phyloP scores from a whole-genome alignment of 257 asterid genomes.

The Cynanchum wilfordii region DNA sequence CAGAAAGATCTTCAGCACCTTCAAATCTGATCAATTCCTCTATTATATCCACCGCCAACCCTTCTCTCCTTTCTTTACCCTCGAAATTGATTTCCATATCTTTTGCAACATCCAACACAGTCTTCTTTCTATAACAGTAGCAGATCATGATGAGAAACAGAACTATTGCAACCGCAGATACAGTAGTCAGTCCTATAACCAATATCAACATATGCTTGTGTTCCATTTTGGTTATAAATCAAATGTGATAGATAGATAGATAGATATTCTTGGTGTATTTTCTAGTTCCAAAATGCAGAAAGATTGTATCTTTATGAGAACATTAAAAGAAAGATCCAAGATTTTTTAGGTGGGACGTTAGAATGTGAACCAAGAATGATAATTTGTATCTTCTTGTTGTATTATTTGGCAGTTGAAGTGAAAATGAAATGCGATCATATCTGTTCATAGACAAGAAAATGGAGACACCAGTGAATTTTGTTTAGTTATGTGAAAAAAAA shows the following conservation, averaged over 20 bases:
- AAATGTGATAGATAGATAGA: background rate
- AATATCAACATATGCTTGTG: slow-evolving; percentile 42
- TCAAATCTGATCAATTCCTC: slow-evolving; percentile 64
- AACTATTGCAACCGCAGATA: slow-evolving; percentile 29
- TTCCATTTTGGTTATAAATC: slow-evolving; percentile 40
- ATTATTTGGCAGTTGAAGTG: slow-evolving; percentile 12
- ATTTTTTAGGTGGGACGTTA: slow-evolving; percentile 47
- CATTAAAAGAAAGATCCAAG: slow-evolving; percentile 31
- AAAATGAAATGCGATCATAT: slow-evolving; percentile 20
- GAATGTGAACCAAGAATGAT: slow-evolving; percentile 20
- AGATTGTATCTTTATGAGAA: slow-evolving; percentile 39
- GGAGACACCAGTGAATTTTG: slow-evolving; percentile 16
- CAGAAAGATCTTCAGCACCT: slow-evolving; percentile 64
- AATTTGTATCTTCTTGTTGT: background rate
- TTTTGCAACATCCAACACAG: slow-evolving; percentile 22
- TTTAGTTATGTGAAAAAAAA: slow-evolving; percentile 17
- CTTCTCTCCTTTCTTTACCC: slow-evolving; percentile 41
- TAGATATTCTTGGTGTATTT: slow-evolving; percentile 8
- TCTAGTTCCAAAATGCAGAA: slow-evolving; percentile 14
- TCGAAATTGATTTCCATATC: slow-evolving; percentile 45
- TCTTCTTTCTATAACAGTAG: slow-evolving; percentile 40
- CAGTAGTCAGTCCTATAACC: slow-evolving; percentile 33
- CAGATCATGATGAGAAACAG: slow-evolving; percentile 27
- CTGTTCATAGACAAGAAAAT: slow-evolving; percentile 20
- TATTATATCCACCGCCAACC: slow-evolving; percentile 9